These are phyloP conservation scores for Entomortierella chlamydospora DNA, from an alignment of 192 early-diverging fungal genomes.

Conservation along the genomic window DNA sequence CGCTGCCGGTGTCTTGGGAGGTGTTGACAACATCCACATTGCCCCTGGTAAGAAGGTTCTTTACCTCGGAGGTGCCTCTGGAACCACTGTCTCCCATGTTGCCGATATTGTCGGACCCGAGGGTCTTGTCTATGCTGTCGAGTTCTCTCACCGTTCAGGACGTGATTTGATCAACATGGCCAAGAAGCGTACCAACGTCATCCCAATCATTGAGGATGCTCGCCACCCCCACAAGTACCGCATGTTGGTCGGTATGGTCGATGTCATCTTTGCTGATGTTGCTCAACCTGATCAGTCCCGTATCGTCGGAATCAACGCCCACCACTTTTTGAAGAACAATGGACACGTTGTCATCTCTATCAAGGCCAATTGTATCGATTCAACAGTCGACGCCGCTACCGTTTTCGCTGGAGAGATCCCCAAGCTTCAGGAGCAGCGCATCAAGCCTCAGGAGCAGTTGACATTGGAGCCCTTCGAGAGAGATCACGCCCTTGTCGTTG, in stretches of 20 bases:
- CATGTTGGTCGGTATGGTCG: conserved; percentile 72
- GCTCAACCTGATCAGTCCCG: conserved; percentile 99
- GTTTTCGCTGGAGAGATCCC: conserved; percentile 98
- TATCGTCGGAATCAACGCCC: conserved; percentile 97
- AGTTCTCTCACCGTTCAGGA: conserved; percentile 99
- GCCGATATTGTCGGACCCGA: conserved; percentile 97
- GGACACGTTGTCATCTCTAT: conserved; percentile 99
- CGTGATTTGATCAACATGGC: conserved; percentile 99
- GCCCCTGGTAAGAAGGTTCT: conserved; percentile 96
- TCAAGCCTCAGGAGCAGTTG: conserved; percentile 95
- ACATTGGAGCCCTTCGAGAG: conserved; percentile 99
- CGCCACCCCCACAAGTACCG: conserved; percentile 99
- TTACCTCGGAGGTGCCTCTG: conserved; percentile 96
- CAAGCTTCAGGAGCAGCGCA: conserved; percentile 88
- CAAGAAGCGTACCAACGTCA: conserved; percentile 96
- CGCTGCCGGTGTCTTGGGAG: conserved; percentile 96
- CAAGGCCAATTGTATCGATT: conserved; percentile 99
- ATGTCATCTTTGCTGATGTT: conserved; percentile 87
- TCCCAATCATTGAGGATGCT: conserved; percentile 98
- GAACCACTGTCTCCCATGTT: conserved; percentile 97
- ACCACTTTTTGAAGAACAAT: conserved; percentile 97
- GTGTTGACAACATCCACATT: conserved; percentile 97
- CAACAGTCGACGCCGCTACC: conserved; percentile 94
- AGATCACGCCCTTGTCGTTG: conserved; percentile 98
- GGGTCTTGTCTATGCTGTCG: conserved; percentile 98